Evolutionary conservation across 2,329 filamentous ascomycete genomes (phyloP).

Genomic region (Didymella arachidicola): DNA sequence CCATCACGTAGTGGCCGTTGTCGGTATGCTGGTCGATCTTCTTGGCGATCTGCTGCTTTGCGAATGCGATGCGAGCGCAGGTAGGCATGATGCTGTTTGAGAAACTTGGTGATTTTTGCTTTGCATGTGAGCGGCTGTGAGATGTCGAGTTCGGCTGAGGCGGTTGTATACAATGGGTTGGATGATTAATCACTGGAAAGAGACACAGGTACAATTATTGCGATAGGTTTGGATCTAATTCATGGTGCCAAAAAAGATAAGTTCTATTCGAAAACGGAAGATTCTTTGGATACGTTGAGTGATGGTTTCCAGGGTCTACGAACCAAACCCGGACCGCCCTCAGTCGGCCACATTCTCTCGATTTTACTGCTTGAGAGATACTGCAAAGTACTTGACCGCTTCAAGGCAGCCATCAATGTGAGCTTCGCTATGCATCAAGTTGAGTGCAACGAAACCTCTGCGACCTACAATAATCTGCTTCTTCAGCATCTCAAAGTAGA

Average conservation of each 20-base stretch:
- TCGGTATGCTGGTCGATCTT: not conserved
- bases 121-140: not conserved
- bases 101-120: not conserved
- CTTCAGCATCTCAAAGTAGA: not conserved
- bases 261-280: not conserved
- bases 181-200: not conserved
- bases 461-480: not conserved
- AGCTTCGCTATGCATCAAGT: not conserved
- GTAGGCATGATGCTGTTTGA: not conserved
- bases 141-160: not conserved
- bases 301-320: not conserved
- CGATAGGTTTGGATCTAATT: not conserved
- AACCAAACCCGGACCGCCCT: not conserved
- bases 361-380: not conserved
- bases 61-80: not conserved
- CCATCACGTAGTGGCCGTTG: conserved; percentile 48
- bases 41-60: not conserved
- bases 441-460: not conserved
- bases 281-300: not conserved
- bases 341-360: not conserved
- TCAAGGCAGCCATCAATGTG: not conserved
- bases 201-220: not conserved
- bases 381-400: not conserved
- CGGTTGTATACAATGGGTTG: not conserved
- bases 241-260: not conserved